These are phyloP conservation scores for Phaffomyces opuntiae DNA, from an alignment of 805 yeast species.

Conservation along the genomic window DNA sequence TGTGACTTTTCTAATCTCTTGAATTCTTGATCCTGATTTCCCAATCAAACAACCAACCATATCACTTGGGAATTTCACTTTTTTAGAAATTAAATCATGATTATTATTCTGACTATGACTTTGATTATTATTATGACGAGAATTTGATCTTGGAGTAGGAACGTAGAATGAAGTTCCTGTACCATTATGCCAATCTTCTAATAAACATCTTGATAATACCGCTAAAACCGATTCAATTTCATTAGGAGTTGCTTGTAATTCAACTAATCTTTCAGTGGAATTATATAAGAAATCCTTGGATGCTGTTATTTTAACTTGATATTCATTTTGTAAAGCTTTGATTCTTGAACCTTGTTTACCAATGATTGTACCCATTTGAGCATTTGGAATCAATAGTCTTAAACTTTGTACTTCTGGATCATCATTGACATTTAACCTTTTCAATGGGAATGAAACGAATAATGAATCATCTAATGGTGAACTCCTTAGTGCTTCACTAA, in stretches of 20 bases:
- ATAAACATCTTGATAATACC: conserved; percentile 59
- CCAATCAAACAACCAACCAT: conserved; percentile 90
- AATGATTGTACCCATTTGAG: conserved; percentile 83
- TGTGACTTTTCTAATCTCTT: conserved; percentile 71
- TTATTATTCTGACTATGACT: neutral
- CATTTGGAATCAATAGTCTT: conserved; percentile 71
- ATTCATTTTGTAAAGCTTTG: conserved; percentile 65
- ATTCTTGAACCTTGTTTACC: conserved; percentile 80
- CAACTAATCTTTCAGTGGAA: conserved; percentile 81
- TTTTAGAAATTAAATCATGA: conserved; percentile 26
- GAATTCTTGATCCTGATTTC: conserved; percentile 77
- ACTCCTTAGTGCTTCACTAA: conserved; percentile 57
- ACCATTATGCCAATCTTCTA: conserved; percentile 66
- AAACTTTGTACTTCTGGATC: conserved; percentile 45
- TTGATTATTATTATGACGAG: conserved; percentile 1
- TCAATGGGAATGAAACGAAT: conserved; percentile 52
- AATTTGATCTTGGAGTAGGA: conserved; percentile 31
- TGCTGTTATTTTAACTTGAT: conserved; percentile 75
- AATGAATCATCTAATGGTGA: conserved; percentile 27
- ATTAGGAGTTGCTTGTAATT: conserved; percentile 72
- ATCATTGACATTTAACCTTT: conserved; percentile 46
- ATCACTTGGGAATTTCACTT: conserved; percentile 62
- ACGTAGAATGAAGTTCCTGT: conserved; percentile 58
- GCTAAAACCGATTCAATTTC: conserved; percentile 50
- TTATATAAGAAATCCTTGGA: conserved; percentile 76